A percentile compares a stretch with the other conserved stretches of the same genome.
phyloP scores from a whole-genome alignment of 176 grass and related monocot genomes.

The Juncus inflexus region DNA sequence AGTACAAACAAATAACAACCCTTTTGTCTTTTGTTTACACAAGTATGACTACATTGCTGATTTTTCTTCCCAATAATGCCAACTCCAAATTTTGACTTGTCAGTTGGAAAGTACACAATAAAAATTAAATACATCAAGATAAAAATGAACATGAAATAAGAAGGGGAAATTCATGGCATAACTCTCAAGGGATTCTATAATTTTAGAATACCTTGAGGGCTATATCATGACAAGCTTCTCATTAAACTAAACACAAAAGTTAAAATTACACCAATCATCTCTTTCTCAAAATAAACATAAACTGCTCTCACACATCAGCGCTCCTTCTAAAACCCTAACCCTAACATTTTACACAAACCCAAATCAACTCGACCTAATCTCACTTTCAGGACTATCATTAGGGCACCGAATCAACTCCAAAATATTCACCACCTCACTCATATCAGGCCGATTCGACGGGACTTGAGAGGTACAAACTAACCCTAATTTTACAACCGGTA shows the following conservation, averaged over 20 bases:
- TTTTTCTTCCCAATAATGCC: too few species aligned
- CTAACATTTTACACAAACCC: slow-evolving; percentile 7
- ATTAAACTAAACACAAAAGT: background rate
- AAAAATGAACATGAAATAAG: too few species aligned
- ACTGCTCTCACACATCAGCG: slow-evolving; percentile 7
- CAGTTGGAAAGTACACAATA: too few species aligned
- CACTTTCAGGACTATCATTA: slow-evolving; percentile 73
- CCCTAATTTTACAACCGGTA: slow-evolving; percentile 86
- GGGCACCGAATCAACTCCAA: slow-evolving; percentile 96
- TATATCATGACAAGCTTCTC: slow-evolving; percentile 25
- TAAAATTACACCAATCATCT: slow-evolving; percentile 10
- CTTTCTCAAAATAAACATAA: slow-evolving; percentile 24
- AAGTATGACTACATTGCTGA: too few species aligned
- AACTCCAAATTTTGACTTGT: too few species aligned
- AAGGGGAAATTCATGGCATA: background rate
- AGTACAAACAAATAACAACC: too few species aligned
- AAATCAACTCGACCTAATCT: slow-evolving; percentile 44
- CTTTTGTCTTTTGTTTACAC: too few species aligned
- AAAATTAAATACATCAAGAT: too few species aligned
- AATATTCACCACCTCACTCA: slow-evolving; percentile 97
- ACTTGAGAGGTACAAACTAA: slow-evolving; percentile 94
- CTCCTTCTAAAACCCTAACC: slow-evolving; percentile 7
- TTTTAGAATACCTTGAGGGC: slow-evolving; percentile 28
- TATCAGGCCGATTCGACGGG: slow-evolving; percentile 91
- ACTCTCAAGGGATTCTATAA: slow-evolving; percentile 28